Base-by-base conservation (phyloP, 306 rosid genomes). In the Hippophae tibetana region DNA sequence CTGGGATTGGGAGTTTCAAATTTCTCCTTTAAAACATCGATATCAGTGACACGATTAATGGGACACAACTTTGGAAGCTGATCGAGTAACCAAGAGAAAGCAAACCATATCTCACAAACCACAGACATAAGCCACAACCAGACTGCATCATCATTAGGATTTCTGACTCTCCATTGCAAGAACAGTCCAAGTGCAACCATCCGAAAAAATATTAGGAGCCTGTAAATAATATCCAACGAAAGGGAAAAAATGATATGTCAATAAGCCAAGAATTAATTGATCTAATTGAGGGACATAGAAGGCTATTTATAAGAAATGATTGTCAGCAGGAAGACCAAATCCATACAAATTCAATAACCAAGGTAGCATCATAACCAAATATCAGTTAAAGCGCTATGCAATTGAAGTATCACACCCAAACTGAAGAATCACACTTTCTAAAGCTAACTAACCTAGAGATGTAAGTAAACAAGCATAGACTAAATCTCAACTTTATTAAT, bases 21-120 rank as follows among this genome's bases (percentile, higher is more conserved):
- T 74, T 81, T 83, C 71, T 83, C 85, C 69, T 47, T 81, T 11
- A 86, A 63, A 61, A 77, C 86, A 38, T 81, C 79, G 1, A 83
- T 72, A 60, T 83, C 77, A 13, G 81, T 23, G 3, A 47, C 45
- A 10, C 95, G 90, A 43, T 86, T 81, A n/a, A 86, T 60, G 10
- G 95, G 95, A 76, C 81, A 79, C 65, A 86, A 88, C 79, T 86
- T 86, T 10, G 95, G 95, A 56, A 86, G 87, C 77, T 81, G 88
- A 27, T 86, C 95, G n/a, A 86, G 90, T 14, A 86, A 50, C 90
- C 90, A 86, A 47, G 95, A 86, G 74, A 86, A 81, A 57, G 88
- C 90, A 79, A 86, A 83, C 95, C 95, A 86, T 58, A 79, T 77
- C 77, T 86, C 95, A 75, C 95, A 86, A 61, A 86, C 70, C 56